These are phyloP conservation scores for Pulicaria dysenterica DNA, from an alignment of 129 eudicot genomes.

Conservation along the genomic window DNA sequence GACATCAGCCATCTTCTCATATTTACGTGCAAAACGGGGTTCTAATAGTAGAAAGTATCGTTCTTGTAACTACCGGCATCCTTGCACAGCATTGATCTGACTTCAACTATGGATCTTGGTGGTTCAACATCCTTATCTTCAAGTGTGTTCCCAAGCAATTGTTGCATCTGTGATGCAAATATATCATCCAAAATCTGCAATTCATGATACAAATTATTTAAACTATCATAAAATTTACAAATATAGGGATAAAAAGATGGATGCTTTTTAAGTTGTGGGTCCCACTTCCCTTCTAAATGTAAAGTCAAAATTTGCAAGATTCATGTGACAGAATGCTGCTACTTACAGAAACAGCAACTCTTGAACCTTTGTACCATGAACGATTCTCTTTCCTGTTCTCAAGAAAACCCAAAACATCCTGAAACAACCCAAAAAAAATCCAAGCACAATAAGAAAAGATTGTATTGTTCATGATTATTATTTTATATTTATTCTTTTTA, in stretches of 20 bases:
- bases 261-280: background rate
- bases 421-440: slow-evolving; percentile 31
- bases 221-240: background rate
- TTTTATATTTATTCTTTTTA: background rate
- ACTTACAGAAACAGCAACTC: slow-evolving; percentile 83
- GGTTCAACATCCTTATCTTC: slow-evolving; percentile 74
- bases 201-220: background rate
- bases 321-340: background rate
- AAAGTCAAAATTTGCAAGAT: background rate
- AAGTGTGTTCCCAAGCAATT: slow-evolving; percentile 67
- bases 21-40: slow-evolving; percentile 37
- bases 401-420: slow-evolving; percentile 78
- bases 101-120: slow-evolving; percentile 69
- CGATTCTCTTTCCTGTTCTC: slow-evolving; percentile 82
- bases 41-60: slow-evolving; percentile 58
- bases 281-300: background rate
- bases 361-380: slow-evolving; percentile 81
- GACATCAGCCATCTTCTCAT: slow-evolving; percentile 24
- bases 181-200: slow-evolving; percentile 74
- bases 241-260: background rate
- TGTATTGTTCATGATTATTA: background rate
- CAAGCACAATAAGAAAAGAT: background rate
- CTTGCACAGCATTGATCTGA: slow-evolving; percentile 71
- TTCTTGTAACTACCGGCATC: slow-evolving; percentile 59
- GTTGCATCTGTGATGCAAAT: slow-evolving; percentile 79